Base-by-base conservation (phyloP, 179 eudicot genomes). In the Pouteria campechiana region DNA sequence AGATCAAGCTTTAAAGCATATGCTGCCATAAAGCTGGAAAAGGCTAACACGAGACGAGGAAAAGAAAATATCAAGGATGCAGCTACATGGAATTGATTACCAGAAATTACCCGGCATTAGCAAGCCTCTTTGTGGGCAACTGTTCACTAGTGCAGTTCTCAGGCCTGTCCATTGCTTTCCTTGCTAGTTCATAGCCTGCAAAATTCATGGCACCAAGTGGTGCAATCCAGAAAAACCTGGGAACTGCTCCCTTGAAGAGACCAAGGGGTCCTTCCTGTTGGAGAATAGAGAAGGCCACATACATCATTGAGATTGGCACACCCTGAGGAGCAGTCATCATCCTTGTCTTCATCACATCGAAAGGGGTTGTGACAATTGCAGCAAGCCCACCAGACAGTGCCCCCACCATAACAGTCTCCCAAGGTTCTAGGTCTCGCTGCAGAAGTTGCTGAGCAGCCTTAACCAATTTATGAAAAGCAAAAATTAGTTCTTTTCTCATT, bases 191-290 rank as follows among this genome's bases (percentile, higher is more conserved):
- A 41, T 89, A 89, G 23, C 97, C 97, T 0, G 97, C 95, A 41
- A 89, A 89, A 56, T 89, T 84, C 95, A 89, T 89, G 2, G 95
- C 95, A n/a, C 97, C 97, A 1, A 89, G 60, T 0, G 97, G 97
- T 17, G 95, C 95, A 12, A 89, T 72, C 97, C 97, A 89, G 72
- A 89, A 89, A 63, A 89, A 84, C 46, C 97, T 67, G 21, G 97
- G 97, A 4, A 89, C 50, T 15, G 95, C 95, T 17, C 97, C 97
- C 65, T 81, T 89, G 50, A 89, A 89, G 45, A 89, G 66, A 17
- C 95, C 97, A 0, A 89, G 79, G 16, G 95, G 93, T 5, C 97
- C 97, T 58, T 84, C 95, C 0, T 56, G 72, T 4, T 71, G 84
- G 21, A 88, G 73, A 53, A 88, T 80, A 17, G 97, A 67, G 17